Evolutionary conservation across 768 basidiomycete species (phyloP).

Genomic region (Boletus reticuloceps): DNA sequence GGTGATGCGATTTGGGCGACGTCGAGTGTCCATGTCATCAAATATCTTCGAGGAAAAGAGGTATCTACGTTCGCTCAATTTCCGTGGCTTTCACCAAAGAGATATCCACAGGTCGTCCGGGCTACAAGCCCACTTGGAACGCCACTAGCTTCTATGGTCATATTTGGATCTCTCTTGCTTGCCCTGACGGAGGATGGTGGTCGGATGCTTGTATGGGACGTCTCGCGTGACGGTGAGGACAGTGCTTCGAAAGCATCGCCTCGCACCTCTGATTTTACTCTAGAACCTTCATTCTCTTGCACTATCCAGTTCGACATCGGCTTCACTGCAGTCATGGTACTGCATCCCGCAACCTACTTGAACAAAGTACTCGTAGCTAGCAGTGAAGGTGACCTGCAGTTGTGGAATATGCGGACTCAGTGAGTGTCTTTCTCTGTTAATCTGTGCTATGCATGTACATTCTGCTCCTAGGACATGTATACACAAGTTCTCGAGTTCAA

Average conservation of each 20-base stretch:
- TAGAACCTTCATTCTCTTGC: constrained; percentile 34
- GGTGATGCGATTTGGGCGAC: constrained; percentile 85
- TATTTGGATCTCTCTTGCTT: constrained; percentile 82
- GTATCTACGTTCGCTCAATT: constrained; percentile 35
- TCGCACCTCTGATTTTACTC: constrained; percentile 11
- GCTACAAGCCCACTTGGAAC: constrained; percentile 64
- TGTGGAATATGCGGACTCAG: constrained; percentile 94
- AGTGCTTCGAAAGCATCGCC: neutral
- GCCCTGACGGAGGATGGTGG: constrained; percentile 77
- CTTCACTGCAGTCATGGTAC: constrained; percentile 81
- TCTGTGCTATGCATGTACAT: neutral
- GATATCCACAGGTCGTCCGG: constrained; percentile 42
- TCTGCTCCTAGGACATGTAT: constrained; percentile 63
- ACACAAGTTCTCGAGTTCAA: constrained; percentile 64
- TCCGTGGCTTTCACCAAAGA: constrained; percentile 1
- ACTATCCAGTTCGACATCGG: constrained; percentile 76
- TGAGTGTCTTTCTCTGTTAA: constrained; percentile 34
- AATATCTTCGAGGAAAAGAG: constrained; percentile 88
- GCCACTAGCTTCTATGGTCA: constrained; percentile 57
- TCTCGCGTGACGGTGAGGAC: constrained; percentile 53
- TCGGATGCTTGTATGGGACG: constrained; percentile 78
- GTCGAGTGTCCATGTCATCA: constrained; percentile 63
- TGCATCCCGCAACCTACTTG: constrained; percentile 95
- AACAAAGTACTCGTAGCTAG: constrained; percentile 92
- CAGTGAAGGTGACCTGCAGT: constrained; percentile 73